These are phyloP conservation scores for Aspergillus intermedius DNA, from an alignment of 2,329 filamentous ascomycete genomes.

Conservation along the genomic window DNA sequence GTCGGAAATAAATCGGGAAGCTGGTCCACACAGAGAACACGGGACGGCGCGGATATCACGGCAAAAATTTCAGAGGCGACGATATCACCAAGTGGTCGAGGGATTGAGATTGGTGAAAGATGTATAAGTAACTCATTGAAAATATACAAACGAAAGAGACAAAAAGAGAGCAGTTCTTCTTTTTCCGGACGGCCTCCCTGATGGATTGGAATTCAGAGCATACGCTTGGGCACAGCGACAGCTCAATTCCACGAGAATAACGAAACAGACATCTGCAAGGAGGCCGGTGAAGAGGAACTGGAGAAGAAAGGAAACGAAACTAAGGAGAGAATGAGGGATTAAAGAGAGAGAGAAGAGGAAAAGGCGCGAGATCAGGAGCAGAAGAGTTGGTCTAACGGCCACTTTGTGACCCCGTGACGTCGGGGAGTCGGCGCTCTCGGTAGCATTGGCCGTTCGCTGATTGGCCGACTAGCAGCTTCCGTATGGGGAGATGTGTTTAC, in stretches of 20 bases:
- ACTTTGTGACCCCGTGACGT: conserved; percentile 18
- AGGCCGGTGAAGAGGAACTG: not conserved
- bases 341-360: conserved; percentile 1
- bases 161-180: conserved; percentile 4
- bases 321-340: not conserved
- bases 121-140: conserved; percentile 10
- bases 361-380: not conserved
- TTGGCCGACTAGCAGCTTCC: conserved; percentile 18
- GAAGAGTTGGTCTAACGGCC: conserved; percentile 5
- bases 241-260: conserved; percentile 7
- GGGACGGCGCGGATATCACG: not conserved
- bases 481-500: conserved; percentile 14
- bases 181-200: conserved; percentile 7
- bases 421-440: conserved; percentile 28
- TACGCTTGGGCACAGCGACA: conserved; percentile 9
- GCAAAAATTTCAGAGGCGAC: not conserved
- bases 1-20: not conserved
- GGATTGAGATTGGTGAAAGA: not conserved
- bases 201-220: conserved; percentile 6
- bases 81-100: not conserved
- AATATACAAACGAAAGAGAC: conserved; percentile 2
- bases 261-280: not conserved
- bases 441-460: conserved; percentile 14
- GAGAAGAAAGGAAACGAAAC: not conserved
- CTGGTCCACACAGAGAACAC: conserved; percentile 1